phyloP scores from a whole-genome alignment of 805 yeast genomes.

The Isabelozyma pseudorhagii region DNA sequence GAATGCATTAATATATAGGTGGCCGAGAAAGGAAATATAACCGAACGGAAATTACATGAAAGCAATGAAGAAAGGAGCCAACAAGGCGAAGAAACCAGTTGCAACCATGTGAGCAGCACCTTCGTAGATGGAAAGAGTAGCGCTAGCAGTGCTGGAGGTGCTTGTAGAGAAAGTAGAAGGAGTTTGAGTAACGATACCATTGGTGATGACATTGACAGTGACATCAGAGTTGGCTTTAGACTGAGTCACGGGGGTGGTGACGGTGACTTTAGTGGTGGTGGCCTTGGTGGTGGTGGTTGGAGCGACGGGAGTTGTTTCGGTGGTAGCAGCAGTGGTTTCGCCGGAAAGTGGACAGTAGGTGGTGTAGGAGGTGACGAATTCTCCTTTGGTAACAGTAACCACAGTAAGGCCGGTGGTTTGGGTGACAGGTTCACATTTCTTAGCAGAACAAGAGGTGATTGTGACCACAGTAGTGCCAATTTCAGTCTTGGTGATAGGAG shows the following conservation, averaged over 20 bases:
- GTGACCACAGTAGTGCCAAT: conserved; percentile 26
- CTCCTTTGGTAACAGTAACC: conserved; percentile 11
- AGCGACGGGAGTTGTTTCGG: conserved; percentile 3
- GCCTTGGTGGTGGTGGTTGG: background rate
- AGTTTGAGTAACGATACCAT: conserved; percentile 36
- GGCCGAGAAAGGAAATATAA: background rate
- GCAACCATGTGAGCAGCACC: conserved; percentile 19
- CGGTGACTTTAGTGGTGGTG: background rate
- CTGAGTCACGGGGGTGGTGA: background rate
- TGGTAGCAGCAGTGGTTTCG: conserved; percentile 1
- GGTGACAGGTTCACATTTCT: conserved; percentile 25
- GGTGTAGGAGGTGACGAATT: conserved; percentile 14
- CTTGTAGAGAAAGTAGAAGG: conserved; percentile 9
- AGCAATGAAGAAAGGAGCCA: background rate
- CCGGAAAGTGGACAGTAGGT: conserved; percentile 15
- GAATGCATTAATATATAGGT: background rate
- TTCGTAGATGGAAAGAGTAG: conserved; percentile 16
- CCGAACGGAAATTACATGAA: background rate
- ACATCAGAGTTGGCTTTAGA: background rate
- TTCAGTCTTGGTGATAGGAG: conserved; percentile 8
- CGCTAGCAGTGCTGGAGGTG: conserved; percentile 11
- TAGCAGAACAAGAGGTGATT: conserved; percentile 35
- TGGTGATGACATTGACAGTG: conserved; percentile 40
- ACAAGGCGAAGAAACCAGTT: background rate
- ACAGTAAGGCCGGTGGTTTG: conserved; percentile 32